A percentile compares a stretch with the other conserved stretches of the same genome.
Evolutionary conservation across 1,284 basidiomycete species (phyloP).

Genomic region (Cutaneotrichosporon sp.): DNA sequence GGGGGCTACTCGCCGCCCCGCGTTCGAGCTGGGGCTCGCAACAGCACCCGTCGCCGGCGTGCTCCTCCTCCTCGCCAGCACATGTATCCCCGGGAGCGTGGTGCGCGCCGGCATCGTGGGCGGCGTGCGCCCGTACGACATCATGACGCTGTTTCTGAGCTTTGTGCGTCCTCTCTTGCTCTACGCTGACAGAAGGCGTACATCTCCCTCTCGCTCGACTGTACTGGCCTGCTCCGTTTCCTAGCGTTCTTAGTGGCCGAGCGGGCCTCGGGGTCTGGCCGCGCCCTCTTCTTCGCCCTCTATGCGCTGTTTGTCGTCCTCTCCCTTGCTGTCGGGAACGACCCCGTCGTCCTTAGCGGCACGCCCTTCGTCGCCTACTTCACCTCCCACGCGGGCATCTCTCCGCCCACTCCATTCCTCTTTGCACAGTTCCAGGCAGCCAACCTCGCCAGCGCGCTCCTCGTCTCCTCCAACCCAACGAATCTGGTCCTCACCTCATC

Average conservation of each 20-base stretch:
- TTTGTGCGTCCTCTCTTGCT: slow-evolving; percentile 51
- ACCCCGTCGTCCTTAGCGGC: slow-evolving; percentile 72
- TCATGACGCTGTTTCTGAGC: slow-evolving; percentile 85
- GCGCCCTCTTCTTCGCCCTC: slow-evolving; percentile 68
- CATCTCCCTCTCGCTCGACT: slow-evolving; percentile 85
- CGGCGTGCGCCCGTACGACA: slow-evolving; percentile 84
- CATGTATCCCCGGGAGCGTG: slow-evolving; percentile 62
- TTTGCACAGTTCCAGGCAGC: slow-evolving; percentile 68
- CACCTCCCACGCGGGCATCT: slow-evolving; percentile 63
- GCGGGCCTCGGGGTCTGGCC: slow-evolving; percentile 61
- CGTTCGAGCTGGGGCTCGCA: slow-evolving; percentile 60
- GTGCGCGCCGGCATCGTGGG: slow-evolving; percentile 62
- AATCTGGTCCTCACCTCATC: slow-evolving; percentile 52
- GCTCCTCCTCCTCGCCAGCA: slow-evolving; percentile 67
- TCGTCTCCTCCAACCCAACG: slow-evolving; percentile 52
- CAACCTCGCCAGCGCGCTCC: slow-evolving; percentile 61
- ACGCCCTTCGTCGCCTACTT: slow-evolving; percentile 84
- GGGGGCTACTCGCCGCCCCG: slow-evolving; percentile 28
- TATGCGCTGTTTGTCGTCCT: slow-evolving; percentile 73
- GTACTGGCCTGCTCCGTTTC: slow-evolving; percentile 75
- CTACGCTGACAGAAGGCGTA: slow-evolving; percentile 60
- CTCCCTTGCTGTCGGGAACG: slow-evolving; percentile 82
- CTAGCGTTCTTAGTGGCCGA: slow-evolving; percentile 83
- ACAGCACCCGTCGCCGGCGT: slow-evolving; percentile 76
- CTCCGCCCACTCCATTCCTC: slow-evolving; percentile 60